Base-by-base conservation (phyloP, 331 rosid species). In the Rhamnella rubrinervis region DNA sequence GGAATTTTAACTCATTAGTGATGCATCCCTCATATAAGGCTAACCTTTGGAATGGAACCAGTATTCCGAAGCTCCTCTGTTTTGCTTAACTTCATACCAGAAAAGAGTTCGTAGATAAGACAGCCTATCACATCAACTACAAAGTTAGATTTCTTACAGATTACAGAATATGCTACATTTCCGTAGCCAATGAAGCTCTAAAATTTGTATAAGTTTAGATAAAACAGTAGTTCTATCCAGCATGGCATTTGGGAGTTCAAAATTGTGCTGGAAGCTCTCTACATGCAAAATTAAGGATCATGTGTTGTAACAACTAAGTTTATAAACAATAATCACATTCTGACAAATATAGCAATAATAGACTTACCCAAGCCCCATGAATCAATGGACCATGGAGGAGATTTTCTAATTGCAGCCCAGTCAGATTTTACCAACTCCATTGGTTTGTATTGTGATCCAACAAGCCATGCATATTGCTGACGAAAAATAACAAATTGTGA, bases 281-380 rank as follows among this genome's bases (percentile, higher is more conserved):
- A 10, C 70, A 60, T 31, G 19, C 70, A 71, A 41, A 61, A 71
- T 49, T 59, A 58, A 70, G 55, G 25, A 11, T 52, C 18, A 50
- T 25, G 53, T 19, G 40, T 17, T 17, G 52, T 20, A 55, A 58
- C 6, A 50, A 65, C 50, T 59, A 23, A 51, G 13, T 59, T 59
- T 63, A 39, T 63, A 86, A 71, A 41, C 53, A 67, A 75, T 65
- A 19, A 71, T 71, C 70, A 35, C 20, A 64, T 47, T 55, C 55
- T 50, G 62, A 61, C 41, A 60, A 71, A 49, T 50, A 67, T 35
- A 65, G 60, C 63, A 51, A 46, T 76, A 62, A 81, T 55, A 71
- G 69, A 75, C 89, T 71, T 85, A 95, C 99, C 98, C 89, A 95
- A 81, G 49, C 98, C 98, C 98, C 98, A 95, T 75, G 98, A 95